Evolutionary conservation across 805 yeast genomes (phyloP).

Genomic region (Candida manassasensis): DNA sequence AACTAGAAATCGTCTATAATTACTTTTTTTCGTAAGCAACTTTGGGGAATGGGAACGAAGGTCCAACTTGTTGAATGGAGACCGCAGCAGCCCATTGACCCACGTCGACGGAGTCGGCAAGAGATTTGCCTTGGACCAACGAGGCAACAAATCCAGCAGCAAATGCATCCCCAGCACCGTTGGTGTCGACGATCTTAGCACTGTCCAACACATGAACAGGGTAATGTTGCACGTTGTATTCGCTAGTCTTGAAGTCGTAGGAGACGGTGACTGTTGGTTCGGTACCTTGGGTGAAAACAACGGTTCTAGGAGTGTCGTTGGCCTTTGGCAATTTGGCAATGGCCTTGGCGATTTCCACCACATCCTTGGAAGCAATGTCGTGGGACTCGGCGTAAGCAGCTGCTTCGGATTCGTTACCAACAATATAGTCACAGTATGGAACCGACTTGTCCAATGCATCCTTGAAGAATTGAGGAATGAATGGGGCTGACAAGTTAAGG

Average conservation of each 20-base stretch:
- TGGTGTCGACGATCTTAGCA: conserved; percentile 77
- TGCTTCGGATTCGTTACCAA: conserved; percentile 97
- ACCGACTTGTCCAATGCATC: conserved; percentile 74
- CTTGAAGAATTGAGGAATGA: conserved; percentile 93
- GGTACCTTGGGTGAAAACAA: conserved; percentile 91
- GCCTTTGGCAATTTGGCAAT: conserved; percentile 77
- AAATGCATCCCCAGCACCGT: conserved; percentile 99
- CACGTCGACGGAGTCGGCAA: conserved; percentile 61
- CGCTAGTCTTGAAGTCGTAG: conserved; percentile 45
- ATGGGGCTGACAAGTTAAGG: conserved; percentile 93
- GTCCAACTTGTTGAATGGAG: conserved; percentile 91
- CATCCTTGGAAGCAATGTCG: conserved; percentile 54
- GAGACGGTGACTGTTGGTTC: conserved; percentile 82
- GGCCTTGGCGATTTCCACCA: conserved; percentile 73
- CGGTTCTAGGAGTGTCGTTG: conserved; percentile 74
- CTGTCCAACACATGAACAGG: conserved; percentile 70
- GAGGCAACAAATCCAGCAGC: conserved; percentile 96
- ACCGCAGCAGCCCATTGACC: conserved; percentile 97
- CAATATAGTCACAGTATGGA: conserved; percentile 85
- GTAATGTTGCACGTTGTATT: conserved; percentile 46
- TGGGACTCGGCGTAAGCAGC: conserved; percentile 89
- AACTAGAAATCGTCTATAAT: background rate
- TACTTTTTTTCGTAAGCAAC: conserved; percentile 33
- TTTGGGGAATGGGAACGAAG: conserved; percentile 84
- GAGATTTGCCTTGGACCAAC: conserved; percentile 64